These are phyloP conservation scores for Pontederia paniculata DNA, from an alignment of 176 grass and related monocot genomes.

Conservation along the genomic window DNA sequence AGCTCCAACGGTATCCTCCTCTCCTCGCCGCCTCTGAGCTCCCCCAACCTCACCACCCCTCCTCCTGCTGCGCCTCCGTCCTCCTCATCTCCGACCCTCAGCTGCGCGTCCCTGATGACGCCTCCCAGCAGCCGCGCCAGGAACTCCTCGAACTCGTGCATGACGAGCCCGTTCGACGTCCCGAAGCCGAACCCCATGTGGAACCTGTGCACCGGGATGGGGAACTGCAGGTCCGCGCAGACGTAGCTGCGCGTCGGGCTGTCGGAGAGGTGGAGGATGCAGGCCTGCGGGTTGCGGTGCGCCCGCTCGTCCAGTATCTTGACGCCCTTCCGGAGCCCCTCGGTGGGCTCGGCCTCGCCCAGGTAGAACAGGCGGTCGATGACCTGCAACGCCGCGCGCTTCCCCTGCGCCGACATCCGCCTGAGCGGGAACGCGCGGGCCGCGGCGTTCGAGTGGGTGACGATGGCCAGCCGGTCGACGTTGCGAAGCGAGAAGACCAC, in stretches of 20 bases:
- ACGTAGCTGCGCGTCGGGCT: conserved; percentile 28
- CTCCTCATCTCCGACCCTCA: conserved; percentile 70
- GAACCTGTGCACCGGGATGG: conserved; percentile 51
- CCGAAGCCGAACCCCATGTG: conserved; percentile 69
- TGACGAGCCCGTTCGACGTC: conserved; percentile 56
- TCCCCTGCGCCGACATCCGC: conserved; percentile 73
- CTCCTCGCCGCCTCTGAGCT: conserved; percentile 79
- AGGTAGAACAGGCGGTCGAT: conserved; percentile 70
- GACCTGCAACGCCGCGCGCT: conserved; percentile 68
- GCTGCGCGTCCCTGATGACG: conserved; percentile 42
- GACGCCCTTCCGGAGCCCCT: conserved; percentile 69
- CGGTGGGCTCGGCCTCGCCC: conserved; percentile 47
- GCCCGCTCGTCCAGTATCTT: conserved; percentile 80
- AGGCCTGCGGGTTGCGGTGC: conserved; percentile 54
- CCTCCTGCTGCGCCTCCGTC: conserved; percentile 58
- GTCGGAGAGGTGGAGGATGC: conserved; percentile 70
- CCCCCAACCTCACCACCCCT: conserved; percentile 61
- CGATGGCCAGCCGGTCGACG: conserved; percentile 67
- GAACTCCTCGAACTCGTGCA: conserved; percentile 82
- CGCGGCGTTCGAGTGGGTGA: conserved; percentile 62
- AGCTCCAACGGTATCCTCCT: conserved; percentile 69
- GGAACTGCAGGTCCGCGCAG: conserved; percentile 19
- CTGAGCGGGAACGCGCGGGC: conserved; percentile 73
- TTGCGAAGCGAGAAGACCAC: conserved; percentile 70
- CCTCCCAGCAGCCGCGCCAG: conserved; percentile 64